Conservation (phyloP, 768 basidiomycete genomes). For the Macrolepiota dolichaula region DNA sequence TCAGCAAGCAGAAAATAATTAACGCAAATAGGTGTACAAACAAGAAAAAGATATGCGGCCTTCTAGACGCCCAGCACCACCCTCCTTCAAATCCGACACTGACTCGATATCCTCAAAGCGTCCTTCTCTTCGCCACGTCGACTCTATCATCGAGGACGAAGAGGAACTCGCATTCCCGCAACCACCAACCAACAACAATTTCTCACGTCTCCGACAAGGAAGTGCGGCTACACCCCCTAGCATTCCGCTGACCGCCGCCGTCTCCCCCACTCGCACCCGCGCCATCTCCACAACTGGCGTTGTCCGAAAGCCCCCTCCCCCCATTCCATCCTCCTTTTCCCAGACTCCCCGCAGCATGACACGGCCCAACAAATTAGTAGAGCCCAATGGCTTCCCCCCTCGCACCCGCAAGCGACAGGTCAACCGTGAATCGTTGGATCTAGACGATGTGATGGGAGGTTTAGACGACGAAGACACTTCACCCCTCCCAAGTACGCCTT, state of each 20-base stretch:
- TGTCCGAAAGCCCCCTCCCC: conserved; percentile 25
- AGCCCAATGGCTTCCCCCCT: conserved; percentile 36
- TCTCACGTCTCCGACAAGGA: conserved; percentile 40
- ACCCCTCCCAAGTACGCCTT: conserved; percentile 17
- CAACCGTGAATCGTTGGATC: conserved; percentile 66
- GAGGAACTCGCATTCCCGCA: conserved; percentile 39
- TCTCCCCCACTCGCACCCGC: conserved; percentile 32
- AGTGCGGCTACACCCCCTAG: conserved; percentile 20
- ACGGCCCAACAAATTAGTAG: conserved; percentile 21
- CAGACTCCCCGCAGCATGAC: conserved; percentile 23
- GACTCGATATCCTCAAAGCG: conserved; percentile 31
- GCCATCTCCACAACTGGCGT: conserved; percentile 38
- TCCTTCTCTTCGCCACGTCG: conserved; percentile 51
- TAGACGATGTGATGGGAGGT: conserved; percentile 72
- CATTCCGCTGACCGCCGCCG: conserved; percentile 18
- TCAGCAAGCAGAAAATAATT: conserved; percentile 24
- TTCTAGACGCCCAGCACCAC: conserved; percentile 33
- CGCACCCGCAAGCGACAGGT: conserved; percentile 50
- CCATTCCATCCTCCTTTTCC: conserved; percentile 26
- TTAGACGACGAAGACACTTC: conserved; percentile 56
- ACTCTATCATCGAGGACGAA: conserved; percentile 68
- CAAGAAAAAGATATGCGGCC: conserved; percentile 61
- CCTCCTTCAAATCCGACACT: conserved; percentile 31
- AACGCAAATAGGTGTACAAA: conserved; percentile 57
- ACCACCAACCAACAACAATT: conserved; percentile 15